Conservation (phyloP, 2,329 filamentous ascomycete genomes). For the Exophiala alcalophila region DNA sequence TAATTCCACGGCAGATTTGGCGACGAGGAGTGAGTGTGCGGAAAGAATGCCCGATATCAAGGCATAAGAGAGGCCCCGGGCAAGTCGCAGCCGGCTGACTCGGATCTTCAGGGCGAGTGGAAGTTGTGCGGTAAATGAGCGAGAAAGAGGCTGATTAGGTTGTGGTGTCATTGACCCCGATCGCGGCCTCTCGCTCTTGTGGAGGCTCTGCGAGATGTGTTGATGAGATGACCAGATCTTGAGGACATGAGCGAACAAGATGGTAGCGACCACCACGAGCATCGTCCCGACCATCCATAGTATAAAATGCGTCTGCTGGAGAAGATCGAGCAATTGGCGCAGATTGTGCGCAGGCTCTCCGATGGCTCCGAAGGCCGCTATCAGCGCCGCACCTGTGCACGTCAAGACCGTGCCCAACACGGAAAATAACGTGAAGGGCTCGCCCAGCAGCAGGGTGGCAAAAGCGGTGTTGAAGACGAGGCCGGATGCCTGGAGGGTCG, state of each 20-base stretch:
- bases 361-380: slow-evolving; percentile 90
- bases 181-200: slow-evolving; percentile 26
- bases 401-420: slow-evolving; percentile 85
- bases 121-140: slow-evolving; percentile 41
- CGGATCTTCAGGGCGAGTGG: slow-evolving; percentile 36
- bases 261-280: slow-evolving; percentile 67
- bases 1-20: slow-evolving; percentile 94
- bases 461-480: slow-evolving; percentile 98
- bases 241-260: slow-evolving; percentile 54
- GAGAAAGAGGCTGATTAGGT: slow-evolving; percentile 33
- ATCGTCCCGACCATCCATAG: slow-evolving; percentile 84
- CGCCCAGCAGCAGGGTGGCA: slow-evolving; percentile 84
- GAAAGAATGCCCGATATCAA: slow-evolving; percentile 89
- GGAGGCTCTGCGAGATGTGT: slow-evolving; percentile 25
- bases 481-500: slow-evolving; percentile 90
- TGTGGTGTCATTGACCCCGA: slow-evolving; percentile 28
- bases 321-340: slow-evolving; percentile 71
- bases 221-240: slow-evolving; percentile 34
- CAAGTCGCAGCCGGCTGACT: slow-evolving; percentile 67
- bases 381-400: slow-evolving; percentile 81
- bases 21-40: slow-evolving; percentile 86
- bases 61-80: slow-evolving; percentile 82
- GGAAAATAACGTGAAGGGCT: slow-evolving; percentile 94
- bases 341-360: slow-evolving; percentile 88
- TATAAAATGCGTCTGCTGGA: slow-evolving; percentile 73